phyloP scores from a whole-genome alignment of 2,329 filamentous ascomycete species.

The Moelleriella libera region DNA sequence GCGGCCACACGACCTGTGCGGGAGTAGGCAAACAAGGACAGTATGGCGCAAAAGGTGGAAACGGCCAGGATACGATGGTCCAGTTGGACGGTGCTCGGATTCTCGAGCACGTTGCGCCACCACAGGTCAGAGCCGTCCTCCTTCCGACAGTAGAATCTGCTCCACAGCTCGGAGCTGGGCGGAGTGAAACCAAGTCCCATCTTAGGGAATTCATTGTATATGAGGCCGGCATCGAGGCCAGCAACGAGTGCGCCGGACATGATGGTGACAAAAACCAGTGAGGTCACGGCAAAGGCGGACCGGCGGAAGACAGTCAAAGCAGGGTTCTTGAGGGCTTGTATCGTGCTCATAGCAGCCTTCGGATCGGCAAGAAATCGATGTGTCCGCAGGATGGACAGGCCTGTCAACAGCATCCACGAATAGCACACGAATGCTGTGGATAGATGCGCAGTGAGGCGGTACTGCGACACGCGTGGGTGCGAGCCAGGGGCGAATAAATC shows the following conservation, averaged over 20 bases:
- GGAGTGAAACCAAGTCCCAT: conserved; percentile 82
- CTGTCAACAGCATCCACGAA: conserved; percentile 84
- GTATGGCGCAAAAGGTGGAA: conserved; percentile 70
- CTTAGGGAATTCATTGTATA: conserved; percentile 96
- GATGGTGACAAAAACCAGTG: conserved; percentile 74
- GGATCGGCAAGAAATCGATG: conserved; percentile 58
- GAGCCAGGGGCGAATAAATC: conserved; percentile 85
- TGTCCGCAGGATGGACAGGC: conserved; percentile 69
- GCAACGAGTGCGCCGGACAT: conserved; percentile 92
- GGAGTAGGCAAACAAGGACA: conserved; percentile 70
- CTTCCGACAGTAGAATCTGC: conserved; percentile 70
- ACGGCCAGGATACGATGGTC: conserved; percentile 88
- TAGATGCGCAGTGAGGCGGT: conserved; percentile 79
- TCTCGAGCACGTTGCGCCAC: conserved; percentile 98
- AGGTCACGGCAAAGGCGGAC: conserved; percentile 54
- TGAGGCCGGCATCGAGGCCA: conserved; percentile 86
- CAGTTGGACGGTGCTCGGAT: conserved; percentile 87
- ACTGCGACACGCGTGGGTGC: conserved; percentile 88
- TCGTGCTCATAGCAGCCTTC: conserved; percentile 40
- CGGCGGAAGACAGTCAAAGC: conserved; percentile 60
- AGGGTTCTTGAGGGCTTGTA: conserved; percentile 50
- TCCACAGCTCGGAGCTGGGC: conserved; percentile 69
- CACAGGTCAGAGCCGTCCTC: conserved; percentile 70
- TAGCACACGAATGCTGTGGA: conserved; percentile 88
- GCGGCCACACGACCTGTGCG: conserved; percentile 45